phyloP scores from a whole-genome alignment of 352 stramenopile species.

The Aphanomyces stellatus region DNA sequence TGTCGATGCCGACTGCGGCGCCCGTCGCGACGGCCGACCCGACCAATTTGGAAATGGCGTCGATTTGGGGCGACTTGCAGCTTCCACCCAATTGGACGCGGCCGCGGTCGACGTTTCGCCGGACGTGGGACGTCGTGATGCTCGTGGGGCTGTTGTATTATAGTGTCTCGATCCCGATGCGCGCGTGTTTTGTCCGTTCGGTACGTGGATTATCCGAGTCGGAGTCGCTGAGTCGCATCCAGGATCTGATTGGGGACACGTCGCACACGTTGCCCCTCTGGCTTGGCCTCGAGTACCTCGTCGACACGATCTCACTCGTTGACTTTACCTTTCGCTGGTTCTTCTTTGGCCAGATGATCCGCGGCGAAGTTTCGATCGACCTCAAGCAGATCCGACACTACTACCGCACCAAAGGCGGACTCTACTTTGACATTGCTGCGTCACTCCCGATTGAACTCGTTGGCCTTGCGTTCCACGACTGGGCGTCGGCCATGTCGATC shows the following conservation, averaged over 20 bases:
- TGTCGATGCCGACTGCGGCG: not conserved
- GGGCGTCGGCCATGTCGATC: not conserved
- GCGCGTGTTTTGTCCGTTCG: conserved; percentile 3
- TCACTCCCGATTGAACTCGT: conserved; percentile 29
- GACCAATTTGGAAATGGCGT: not conserved
- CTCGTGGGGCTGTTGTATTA: conserved; percentile 4
- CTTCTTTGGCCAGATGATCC: conserved; percentile 46
- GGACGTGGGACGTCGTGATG: conserved; percentile 5
- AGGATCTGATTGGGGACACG: not conserved
- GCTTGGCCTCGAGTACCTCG: conserved; percentile 47
- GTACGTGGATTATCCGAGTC: not conserved
- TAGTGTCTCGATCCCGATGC: conserved; percentile 1
- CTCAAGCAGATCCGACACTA: conserved; percentile 24
- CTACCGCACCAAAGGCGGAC: conserved; percentile 30
- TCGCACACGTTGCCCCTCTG: conserved; percentile 27
- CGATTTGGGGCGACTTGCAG: conserved; percentile 14
- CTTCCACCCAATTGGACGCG: conserved; percentile 11
- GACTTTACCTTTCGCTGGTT: conserved; percentile 51
- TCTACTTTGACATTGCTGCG: conserved; percentile 26
- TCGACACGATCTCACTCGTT: conserved; percentile 34
- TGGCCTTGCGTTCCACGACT: not conserved
- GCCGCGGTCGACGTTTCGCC: conserved; percentile 3
- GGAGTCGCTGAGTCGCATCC: not conserved
- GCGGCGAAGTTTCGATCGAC: conserved; percentile 36
- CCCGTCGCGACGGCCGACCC: not conserved